A percentile compares a stretch with the other conserved stretches of the same genome.
Conservation (phyloP, 2,329 filamentous ascomycete genomes). For the Monilinia polystroma region DNA sequence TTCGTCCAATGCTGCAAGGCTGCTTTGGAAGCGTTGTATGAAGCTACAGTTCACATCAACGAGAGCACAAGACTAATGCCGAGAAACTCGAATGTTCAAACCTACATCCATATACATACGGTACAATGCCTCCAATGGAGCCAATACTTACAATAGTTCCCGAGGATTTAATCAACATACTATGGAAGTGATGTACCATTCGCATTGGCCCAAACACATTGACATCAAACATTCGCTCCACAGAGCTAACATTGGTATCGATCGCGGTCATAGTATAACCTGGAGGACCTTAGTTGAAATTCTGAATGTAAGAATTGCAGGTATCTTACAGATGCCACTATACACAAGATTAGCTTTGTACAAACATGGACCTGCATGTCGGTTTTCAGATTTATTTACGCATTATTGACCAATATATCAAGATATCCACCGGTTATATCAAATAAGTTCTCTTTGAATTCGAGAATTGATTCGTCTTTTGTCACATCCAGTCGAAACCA, state of each 20-base stretch:
- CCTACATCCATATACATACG: slow-evolving; percentile 40
- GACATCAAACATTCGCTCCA: slow-evolving; percentile 37
- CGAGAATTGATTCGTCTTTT: neutral
- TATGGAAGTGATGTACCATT: slow-evolving; percentile 35
- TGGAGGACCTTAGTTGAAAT: neutral
- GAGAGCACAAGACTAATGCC: no score
- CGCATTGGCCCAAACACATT: slow-evolving; percentile 39
- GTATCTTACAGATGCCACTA: no score
- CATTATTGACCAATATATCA: neutral
- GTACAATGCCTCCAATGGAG: slow-evolving; percentile 24
- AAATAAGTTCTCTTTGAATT: slow-evolving; percentile 35
- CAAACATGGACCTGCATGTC: no score
- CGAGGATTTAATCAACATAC: slow-evolving; percentile 32
- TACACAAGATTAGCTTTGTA: no score
- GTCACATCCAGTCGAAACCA: slow-evolving; percentile 8
- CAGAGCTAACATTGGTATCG: slow-evolving; percentile 35
- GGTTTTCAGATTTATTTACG: neutral
- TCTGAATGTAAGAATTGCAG: no score
- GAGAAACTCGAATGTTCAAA: neutral
- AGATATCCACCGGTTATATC: neutral
- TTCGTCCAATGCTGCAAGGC: slow-evolving; percentile 41
- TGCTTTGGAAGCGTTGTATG: slow-evolving; percentile 48
- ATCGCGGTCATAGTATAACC: slow-evolving; percentile 40
- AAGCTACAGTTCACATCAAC: neutral
- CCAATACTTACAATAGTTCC: slow-evolving; percentile 39